A percentile compares a stretch with the other conserved stretches of the same genome.
These are phyloP conservation scores for Hemileia vastatrix DNA, from an alignment of 1,284 basidiomycete species.

Conservation along the genomic window DNA sequence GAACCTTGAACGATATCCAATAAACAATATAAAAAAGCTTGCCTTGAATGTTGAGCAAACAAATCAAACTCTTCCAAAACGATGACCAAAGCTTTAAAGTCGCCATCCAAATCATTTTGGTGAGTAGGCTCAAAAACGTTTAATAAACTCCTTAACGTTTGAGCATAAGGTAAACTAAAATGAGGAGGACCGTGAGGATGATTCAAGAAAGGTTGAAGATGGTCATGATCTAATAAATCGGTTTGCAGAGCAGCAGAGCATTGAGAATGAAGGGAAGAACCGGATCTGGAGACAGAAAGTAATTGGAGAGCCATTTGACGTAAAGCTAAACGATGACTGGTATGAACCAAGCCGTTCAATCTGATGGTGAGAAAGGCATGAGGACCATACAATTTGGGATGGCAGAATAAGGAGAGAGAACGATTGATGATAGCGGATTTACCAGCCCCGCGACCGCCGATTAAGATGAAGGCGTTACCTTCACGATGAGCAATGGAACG, in stretches of 20 bases:
- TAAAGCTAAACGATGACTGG: slow-evolving; percentile 75
- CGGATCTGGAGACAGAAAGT: slow-evolving; percentile 35
- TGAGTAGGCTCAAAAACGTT: slow-evolving; percentile 6
- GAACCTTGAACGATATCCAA: slow-evolving; percentile 58
- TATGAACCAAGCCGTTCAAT: slow-evolving; percentile 73
- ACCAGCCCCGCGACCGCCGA: slow-evolving; percentile 5
- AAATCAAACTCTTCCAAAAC: slow-evolving; percentile 82
- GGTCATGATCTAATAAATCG: background rate
- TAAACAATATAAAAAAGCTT: slow-evolving; percentile 44
- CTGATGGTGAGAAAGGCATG: slow-evolving; percentile 60
- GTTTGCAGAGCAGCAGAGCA: background rate
- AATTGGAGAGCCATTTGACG: slow-evolving; percentile 81
- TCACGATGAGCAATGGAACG: slow-evolving; percentile 8
- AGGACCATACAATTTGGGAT: slow-evolving; percentile 34
- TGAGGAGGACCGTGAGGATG: background rate
- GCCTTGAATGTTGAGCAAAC: slow-evolving; percentile 58
- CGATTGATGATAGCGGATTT: slow-evolving; percentile 12
- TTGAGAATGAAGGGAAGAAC: slow-evolving; percentile 44
- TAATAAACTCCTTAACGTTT: slow-evolving; percentile 12
- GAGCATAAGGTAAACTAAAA: slow-evolving; percentile 3
- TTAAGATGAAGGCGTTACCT: slow-evolving; percentile 8
- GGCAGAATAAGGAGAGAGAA: background rate
- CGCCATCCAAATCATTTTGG: background rate
- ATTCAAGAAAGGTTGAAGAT: background rate
- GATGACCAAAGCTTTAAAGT: slow-evolving; percentile 59